phyloP scores from a whole-genome alignment of 768 basidiomycete species.

The Amyloporia xantha region DNA sequence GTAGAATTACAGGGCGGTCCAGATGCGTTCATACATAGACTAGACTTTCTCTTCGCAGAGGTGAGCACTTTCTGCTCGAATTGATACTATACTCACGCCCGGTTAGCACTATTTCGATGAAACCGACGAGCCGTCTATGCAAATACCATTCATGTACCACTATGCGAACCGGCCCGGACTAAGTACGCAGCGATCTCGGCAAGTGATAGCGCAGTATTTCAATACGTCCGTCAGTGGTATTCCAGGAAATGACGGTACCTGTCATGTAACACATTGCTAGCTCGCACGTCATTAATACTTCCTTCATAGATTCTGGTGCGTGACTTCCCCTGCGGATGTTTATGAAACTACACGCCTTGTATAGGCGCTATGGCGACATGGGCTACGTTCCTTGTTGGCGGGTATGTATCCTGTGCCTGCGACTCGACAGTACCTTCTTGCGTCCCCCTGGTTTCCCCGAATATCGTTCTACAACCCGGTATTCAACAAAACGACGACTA shows the following conservation, averaged over 20 bases:
- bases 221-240: conserved; percentile 51
- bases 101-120: conserved; percentile 51
- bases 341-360: too few species aligned
- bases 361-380: conserved; percentile 60
- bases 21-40: conserved; percentile 44
- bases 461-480: conserved; percentile 57
- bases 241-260: conserved; percentile 59
- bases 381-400: conserved; percentile 47
- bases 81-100: neutral
- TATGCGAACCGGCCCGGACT: conserved; percentile 55
- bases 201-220: conserved; percentile 49
- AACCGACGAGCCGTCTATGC: conserved; percentile 60
- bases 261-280: neutral
- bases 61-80: conserved; percentile 19
- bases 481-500: conserved; percentile 50
- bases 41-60: conserved; percentile 53
- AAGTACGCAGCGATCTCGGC: conserved; percentile 49
- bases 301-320: conserved; percentile 15
- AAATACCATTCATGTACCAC: conserved; percentile 68
- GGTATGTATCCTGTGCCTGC: conserved; percentile 61
- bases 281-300: conserved; percentile 1
- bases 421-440: conserved; percentile 51
- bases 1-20: conserved; percentile 55
- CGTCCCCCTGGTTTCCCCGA: conserved; percentile 54
- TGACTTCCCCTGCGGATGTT: neutral